Evolutionary conservation across 106 monocot genomes (phyloP).

Genomic region (Alisma plantagoaquatica): DNA sequence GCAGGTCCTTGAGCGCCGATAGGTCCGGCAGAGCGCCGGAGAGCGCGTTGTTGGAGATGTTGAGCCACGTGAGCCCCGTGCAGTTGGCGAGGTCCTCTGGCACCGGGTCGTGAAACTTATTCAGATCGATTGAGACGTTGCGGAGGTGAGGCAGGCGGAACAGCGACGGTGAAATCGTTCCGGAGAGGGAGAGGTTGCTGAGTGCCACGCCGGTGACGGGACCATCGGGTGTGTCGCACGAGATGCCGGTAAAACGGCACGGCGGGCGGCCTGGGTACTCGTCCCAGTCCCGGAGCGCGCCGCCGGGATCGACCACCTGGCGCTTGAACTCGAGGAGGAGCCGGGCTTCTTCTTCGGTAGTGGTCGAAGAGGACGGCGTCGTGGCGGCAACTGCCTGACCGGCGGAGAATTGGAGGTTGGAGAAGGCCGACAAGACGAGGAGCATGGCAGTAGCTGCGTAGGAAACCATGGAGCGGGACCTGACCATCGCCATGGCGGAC

Average conservation of each 20-base stretch:
- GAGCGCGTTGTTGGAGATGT: slow-evolving; percentile 54
- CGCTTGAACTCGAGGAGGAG: slow-evolving; percentile 50
- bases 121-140: slow-evolving; percentile 38
- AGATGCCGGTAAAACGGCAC: slow-evolving; percentile 47
- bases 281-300: too few relatives aligned
- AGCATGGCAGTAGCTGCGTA: too few relatives aligned
- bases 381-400: too few relatives aligned
- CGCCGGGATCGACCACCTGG: slow-evolving; percentile 41
- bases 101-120: slow-evolving; percentile 34
- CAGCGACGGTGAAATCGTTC: slow-evolving; percentile 46
- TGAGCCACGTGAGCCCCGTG: slow-evolving; percentile 42
- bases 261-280: too few relatives aligned
- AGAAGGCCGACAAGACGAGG: too few relatives aligned
- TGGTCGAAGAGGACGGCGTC: too few relatives aligned
- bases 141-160: slow-evolving; percentile 22
- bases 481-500: too few relatives aligned
- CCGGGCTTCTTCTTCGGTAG: too few relatives aligned
- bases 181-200: slow-evolving; percentile 42
- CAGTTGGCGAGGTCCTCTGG: slow-evolving; percentile 36
- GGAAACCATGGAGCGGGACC: too few relatives aligned
- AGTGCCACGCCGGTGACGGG: slow-evolving; percentile 49
- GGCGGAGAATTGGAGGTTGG: too few relatives aligned
- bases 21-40: slow-evolving; percentile 53
- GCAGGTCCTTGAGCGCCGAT: slow-evolving; percentile 34
- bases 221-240: slow-evolving; percentile 37